A percentile compares a stretch with the other conserved stretches of the same genome.
These are phyloP conservation scores for Suillus fuscotomentosus DNA, from an alignment of 768 basidiomycete genomes.

Conservation along the genomic window DNA sequence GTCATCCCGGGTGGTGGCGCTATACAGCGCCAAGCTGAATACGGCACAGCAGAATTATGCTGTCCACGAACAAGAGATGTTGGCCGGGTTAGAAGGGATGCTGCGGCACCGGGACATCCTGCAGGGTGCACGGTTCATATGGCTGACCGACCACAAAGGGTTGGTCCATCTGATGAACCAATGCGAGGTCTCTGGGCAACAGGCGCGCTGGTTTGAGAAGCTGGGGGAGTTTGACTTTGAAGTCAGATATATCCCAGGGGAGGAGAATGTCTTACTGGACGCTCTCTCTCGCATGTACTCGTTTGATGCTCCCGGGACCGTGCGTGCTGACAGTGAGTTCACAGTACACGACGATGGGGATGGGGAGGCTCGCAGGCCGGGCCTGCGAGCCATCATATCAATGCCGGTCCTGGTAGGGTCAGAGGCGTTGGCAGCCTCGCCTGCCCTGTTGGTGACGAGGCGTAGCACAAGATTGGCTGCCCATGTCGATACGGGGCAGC, in stretches of 20 bases:
- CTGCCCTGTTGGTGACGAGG: too few species aligned
- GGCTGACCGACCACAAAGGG: slow-evolving; percentile 28
- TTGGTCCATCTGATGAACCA: slow-evolving; percentile 32
- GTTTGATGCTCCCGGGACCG: background rate
- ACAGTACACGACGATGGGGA: too few species aligned
- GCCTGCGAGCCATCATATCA: too few species aligned
- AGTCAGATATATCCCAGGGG: slow-evolving; percentile 28
- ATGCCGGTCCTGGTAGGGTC: too few species aligned
- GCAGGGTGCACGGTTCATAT: slow-evolving; percentile 27
- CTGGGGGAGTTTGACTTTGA: slow-evolving; percentile 11
- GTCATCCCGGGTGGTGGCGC: fast-evolving
- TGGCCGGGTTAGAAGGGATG: slow-evolving; percentile 36
- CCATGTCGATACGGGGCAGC: too few species aligned
- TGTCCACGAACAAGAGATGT: slow-evolving; percentile 38
- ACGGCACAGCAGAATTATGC: slow-evolving; percentile 39
- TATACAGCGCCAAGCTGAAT: slow-evolving; percentile 27
- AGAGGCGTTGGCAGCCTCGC: too few species aligned
- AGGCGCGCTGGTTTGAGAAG: slow-evolving; percentile 36
- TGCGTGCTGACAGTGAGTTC: background rate
- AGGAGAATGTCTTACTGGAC: background rate
- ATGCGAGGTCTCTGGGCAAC: slow-evolving; percentile 20
- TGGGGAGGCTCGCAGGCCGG: too few species aligned
- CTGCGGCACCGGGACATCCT: slow-evolving; percentile 27
- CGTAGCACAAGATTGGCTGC: too few species aligned
- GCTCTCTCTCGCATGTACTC: background rate